Evolutionary conservation across 345 rosid genomes (phyloP).

Genomic region (Melaleuca quinquenervia): DNA sequence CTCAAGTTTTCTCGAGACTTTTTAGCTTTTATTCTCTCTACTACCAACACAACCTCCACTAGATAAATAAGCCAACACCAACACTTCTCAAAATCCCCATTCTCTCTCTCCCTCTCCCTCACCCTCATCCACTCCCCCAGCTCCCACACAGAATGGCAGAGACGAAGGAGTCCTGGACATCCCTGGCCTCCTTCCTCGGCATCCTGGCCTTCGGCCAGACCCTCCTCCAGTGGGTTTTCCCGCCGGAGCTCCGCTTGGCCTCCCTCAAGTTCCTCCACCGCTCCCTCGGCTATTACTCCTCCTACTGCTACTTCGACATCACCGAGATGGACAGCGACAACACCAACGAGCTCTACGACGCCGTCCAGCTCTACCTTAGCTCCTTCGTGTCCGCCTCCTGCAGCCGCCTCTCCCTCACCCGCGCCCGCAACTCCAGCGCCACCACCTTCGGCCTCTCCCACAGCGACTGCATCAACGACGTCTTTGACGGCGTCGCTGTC

Average conservation of each 20-base stretch:
- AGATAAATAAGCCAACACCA: not conserved
- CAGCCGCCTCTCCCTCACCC: constrained; percentile 77
- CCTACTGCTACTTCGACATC: constrained; percentile 82
- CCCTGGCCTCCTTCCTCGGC: constrained; percentile 67
- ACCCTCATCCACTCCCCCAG: not conserved
- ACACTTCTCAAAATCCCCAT: not conserved
- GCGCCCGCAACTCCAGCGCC: constrained; percentile 79
- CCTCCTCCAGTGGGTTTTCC: constrained; percentile 58
- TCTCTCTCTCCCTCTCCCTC: too few species aligned
- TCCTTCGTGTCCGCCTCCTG: constrained; percentile 60
- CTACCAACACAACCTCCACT: not conserved
- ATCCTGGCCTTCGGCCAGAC: constrained; percentile 78
- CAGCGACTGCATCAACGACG: constrained; percentile 71
- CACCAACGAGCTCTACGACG: constrained; percentile 98
- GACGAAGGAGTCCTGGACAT: constrained; percentile 82
- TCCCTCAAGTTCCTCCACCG: constrained; percentile 43
- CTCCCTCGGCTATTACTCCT: constrained; percentile 38
- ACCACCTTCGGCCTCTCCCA: constrained; percentile 75
- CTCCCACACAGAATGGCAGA: not conserved
- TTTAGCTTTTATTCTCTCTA: not conserved
- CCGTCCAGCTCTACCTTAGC: constrained; percentile 93
- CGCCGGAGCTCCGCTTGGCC: constrained; percentile 82
- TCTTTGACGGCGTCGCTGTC: constrained; percentile 43
- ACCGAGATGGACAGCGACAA: constrained; percentile 93
- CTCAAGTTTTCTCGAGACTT: not conserved